Conservation (phyloP, 73 alveolate genomes). For the Paramecium caudatum region DNA sequence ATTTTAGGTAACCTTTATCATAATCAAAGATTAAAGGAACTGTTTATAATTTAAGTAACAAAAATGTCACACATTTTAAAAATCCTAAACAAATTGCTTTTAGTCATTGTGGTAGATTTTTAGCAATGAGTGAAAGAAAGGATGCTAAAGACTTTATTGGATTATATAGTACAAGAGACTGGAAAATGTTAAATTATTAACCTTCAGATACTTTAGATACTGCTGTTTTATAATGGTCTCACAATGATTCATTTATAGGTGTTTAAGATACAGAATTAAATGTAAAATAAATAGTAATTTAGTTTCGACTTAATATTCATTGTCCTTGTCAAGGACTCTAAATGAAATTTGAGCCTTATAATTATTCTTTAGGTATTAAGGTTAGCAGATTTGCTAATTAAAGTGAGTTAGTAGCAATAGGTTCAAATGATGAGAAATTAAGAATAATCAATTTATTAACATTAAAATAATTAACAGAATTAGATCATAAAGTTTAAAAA, state of each 20-base stretch:
- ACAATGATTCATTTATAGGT: slow-evolving; percentile 89
- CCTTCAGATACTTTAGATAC: slow-evolving; percentile 92
- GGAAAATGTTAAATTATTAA: slow-evolving; percentile 90
- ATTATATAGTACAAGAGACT: slow-evolving; percentile 90
- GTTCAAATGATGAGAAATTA: slow-evolving; percentile 54
- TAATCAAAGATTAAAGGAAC: not conserved
- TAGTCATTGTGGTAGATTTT: slow-evolving; percentile 80
- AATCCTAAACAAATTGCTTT: slow-evolving; percentile 59
- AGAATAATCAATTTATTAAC: slow-evolving; percentile 39
- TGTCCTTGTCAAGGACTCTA: slow-evolving; percentile 41
- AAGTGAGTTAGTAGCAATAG: slow-evolving; percentile 52
- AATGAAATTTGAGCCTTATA: slow-evolving; percentile 51
- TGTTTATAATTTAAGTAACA: slow-evolving; percentile 38
- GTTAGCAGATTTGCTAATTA: slow-evolving; percentile 33
- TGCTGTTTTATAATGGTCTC: slow-evolving; percentile 89
- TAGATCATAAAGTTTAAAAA: slow-evolving; percentile 41
- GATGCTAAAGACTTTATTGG: slow-evolving; percentile 93
- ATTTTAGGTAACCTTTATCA: slow-evolving; percentile 17
- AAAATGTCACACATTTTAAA: slow-evolving; percentile 21
- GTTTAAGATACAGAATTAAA: slow-evolving; percentile 81
- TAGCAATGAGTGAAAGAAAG: slow-evolving; percentile 94
- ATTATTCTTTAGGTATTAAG: slow-evolving; percentile 31
- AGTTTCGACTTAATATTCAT: slow-evolving; percentile 4
- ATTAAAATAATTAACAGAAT: slow-evolving; percentile 22
- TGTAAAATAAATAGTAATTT: not conserved